These are phyloP conservation scores for Scenedesmus sp. DNA, from an alignment of 163 green algal species.

Conservation along the genomic window DNA sequence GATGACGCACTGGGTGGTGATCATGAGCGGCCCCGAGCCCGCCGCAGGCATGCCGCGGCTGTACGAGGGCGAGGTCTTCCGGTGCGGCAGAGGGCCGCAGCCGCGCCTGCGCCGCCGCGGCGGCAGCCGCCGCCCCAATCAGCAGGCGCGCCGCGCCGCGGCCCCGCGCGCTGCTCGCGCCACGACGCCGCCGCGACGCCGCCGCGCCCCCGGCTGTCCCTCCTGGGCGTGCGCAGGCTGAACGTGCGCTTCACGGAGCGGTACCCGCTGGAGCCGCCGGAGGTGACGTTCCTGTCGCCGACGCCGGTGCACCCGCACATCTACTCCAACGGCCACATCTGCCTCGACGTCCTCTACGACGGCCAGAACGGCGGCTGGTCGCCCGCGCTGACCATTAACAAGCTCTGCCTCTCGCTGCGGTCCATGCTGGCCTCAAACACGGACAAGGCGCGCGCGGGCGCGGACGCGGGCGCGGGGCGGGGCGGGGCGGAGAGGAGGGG, in stretches of 20 bases:
- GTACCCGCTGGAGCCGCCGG: conserved; percentile 86
- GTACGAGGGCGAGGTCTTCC: conserved; percentile 70
- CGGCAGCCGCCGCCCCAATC: too few relatives aligned
- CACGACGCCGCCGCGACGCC: neutral
- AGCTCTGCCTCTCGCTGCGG: conserved; percentile 76
- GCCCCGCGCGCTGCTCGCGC: too few relatives aligned
- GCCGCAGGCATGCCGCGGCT: conserved; percentile 55
- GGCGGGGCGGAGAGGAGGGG: neutral
- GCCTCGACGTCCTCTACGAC: conserved; percentile 82
- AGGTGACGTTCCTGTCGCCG: conserved; percentile 77
- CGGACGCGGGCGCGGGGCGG: neutral
- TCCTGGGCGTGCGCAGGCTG: conserved; percentile 60
- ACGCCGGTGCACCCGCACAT: conserved; percentile 76
- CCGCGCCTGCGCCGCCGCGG: too few relatives aligned
- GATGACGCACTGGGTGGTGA: conserved; percentile 67
- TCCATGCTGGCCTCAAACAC: conserved; percentile 89
- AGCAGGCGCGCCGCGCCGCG: too few relatives aligned
- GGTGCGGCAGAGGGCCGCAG: too few relatives aligned
- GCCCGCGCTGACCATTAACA: conserved; percentile 88
- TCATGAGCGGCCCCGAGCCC: conserved; percentile 72
- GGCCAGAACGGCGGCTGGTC: conserved; percentile 81
- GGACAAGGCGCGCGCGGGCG: conserved; percentile 46
- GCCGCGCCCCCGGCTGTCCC: neutral
- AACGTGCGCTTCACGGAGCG: conserved; percentile 69
- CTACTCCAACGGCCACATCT: conserved; percentile 85